Base-by-base conservation (phyloP, 2,329 filamentous ascomycete species). In the Colletotrichum siamense region DNA sequence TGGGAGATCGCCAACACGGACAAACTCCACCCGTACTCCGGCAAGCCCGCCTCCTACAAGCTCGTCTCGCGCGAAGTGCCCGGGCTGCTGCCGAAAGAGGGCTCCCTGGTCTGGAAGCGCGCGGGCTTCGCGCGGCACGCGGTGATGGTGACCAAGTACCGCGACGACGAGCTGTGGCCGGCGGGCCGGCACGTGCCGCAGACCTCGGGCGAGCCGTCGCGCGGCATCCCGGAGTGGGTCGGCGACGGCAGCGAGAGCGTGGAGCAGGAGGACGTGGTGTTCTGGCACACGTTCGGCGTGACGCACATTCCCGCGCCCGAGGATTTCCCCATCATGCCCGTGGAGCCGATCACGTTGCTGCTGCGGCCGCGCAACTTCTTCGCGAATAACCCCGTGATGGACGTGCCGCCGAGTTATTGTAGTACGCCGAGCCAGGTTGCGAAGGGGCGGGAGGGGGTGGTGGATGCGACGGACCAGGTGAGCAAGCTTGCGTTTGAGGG, bases 241-340 rank as follows among this genome's bases (percentile, higher is more conserved):
- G 92, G 92, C 28, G 91, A 95, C 77, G 92, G 94, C 15, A 87
- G 86, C 62, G 92, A 91, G 73, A 90, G 88, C 30, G 57, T 98
- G 79, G 94, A 94, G 71, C 94, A 98, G 87, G 95, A 93, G 1
- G 95, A 98, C 82, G 87, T 98, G 34, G 96, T 98, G 2, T 90
- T 98, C 18, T 98, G 96, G 96, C 96, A 98, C 86, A 98, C 95
- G 0, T 98, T 98, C 81, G 96, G 96, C 44, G 89, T 98, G 44
- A 96, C 94, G 1, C 96, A 98, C 83, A 96, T 98, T 88, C 96
- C 96, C 0, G 88, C 94, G 0, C 95, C 96, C 0, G 96, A 98
- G 83, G 96, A 98, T 84, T 98, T 95, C 87, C 96, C 96, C 34
- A 89, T 98, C 80, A 98, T 98, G 96, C 95, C 95, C 0, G 94